phyloP scores from a whole-genome alignment of 257 asterid genomes.

The Solanum gandarillasii region DNA sequence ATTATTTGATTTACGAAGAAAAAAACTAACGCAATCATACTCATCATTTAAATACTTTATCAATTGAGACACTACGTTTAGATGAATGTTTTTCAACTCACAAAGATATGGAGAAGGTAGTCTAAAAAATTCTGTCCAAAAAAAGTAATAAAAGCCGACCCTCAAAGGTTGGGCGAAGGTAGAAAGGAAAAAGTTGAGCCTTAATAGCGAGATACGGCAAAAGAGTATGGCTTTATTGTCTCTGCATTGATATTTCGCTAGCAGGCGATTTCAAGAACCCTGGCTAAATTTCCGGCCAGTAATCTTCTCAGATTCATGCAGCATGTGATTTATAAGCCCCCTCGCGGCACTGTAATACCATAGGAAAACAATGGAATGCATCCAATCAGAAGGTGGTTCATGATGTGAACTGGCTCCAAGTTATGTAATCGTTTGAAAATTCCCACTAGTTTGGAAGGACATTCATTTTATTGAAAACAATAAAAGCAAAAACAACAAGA shows the following conservation, averaged over 20 bases:
- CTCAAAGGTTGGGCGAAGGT: too few relatives aligned
- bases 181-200: neutral
- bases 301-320: constrained; percentile 62
- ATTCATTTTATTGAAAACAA: neutral
- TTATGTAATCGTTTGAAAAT: neutral
- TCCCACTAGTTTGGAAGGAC: neutral
- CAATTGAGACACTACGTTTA: neutral
- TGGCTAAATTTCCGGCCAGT: constrained; percentile 64
- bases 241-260: neutral
- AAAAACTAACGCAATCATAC: neutral
- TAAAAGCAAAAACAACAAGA: neutral
- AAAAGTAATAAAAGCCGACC: neutral
- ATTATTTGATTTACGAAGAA: neutral
- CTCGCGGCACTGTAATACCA: constrained; percentile 70
- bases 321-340: constrained; percentile 90
- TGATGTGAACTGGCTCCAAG: neutral
- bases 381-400: neutral
- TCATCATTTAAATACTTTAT: neutral
- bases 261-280: constrained; percentile 10
- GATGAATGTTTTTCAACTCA: neutral
- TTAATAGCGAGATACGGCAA: neutral
- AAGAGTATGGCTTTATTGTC: neutral
- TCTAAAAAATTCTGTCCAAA: neutral
- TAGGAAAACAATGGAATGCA: neutral
- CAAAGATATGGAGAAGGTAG: neutral